A percentile compares a stretch with the other conserved stretches of the same genome.
Conservation (phyloP, 2,329 filamentous ascomycete species). For the Colletotrichum lentis region DNA sequence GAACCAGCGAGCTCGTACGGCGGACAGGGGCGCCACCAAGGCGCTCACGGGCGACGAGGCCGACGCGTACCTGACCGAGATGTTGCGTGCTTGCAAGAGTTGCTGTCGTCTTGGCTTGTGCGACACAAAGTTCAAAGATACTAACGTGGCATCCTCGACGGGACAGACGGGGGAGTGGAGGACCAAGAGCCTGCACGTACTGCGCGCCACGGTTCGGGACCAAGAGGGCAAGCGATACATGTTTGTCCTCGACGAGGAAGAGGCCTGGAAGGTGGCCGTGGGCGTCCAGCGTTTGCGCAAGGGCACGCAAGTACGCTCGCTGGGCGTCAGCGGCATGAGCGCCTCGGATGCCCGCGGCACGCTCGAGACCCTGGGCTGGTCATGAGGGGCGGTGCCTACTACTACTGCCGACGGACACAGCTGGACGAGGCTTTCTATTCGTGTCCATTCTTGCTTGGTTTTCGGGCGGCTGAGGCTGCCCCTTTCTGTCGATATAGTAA, state of each 20-base stretch:
- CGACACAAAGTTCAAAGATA: conserved; percentile 54
- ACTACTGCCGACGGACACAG: background rate
- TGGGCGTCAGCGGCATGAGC: conserved; percentile 66
- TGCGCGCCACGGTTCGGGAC: conserved; percentile 71
- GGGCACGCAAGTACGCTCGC: conserved; percentile 66
- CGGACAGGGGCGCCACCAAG: conserved; percentile 59
- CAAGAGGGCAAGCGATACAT: conserved; percentile 72
- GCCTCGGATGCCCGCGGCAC: conserved; percentile 62
- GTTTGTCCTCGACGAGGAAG: conserved; percentile 70
- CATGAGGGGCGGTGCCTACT: background rate
- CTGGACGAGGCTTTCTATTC: background rate
- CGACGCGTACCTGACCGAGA: conserved; percentile 68
- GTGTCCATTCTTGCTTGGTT: background rate
- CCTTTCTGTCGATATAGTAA: conserved; percentile 8
- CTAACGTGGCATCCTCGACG: conserved; percentile 51
- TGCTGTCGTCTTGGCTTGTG: conserved; percentile 66
- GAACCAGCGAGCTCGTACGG: conserved; percentile 54
- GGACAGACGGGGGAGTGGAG: conserved; percentile 64
- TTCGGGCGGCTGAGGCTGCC: background rate
- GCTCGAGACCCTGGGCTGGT: conserved; percentile 68
- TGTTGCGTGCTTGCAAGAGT: conserved; percentile 71
- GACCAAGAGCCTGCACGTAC: conserved; percentile 65
- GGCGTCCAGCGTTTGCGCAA: conserved; percentile 68
- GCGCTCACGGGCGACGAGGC: conserved; percentile 70
- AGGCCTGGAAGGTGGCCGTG: conserved; percentile 73